These are phyloP conservation scores for Alternaria atra DNA, from an alignment of 2,329 filamentous ascomycete genomes.

Conservation along the genomic window DNA sequence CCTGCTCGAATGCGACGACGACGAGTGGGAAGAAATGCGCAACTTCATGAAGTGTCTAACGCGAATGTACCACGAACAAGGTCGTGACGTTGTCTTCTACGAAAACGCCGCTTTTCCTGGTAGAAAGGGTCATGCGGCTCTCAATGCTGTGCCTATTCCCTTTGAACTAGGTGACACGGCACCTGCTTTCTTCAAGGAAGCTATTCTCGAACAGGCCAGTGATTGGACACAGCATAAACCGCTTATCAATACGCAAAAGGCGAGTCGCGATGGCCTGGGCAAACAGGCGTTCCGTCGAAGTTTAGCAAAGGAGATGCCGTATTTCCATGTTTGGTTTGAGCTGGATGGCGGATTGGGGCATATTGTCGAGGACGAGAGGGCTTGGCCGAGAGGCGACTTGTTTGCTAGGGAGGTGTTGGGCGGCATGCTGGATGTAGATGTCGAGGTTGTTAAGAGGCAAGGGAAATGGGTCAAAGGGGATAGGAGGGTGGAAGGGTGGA, in stretches of 20 bases:
- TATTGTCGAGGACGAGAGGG: constrained; percentile 82
- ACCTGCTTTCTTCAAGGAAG: constrained; percentile 94
- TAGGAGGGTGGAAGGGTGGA: constrained; percentile 76
- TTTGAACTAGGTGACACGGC: constrained; percentile 91
- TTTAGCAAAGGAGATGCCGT: constrained; percentile 95
- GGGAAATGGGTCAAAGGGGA: constrained; percentile 81
- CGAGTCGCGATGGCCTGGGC: constrained; percentile 73
- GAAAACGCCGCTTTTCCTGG: constrained; percentile 90
- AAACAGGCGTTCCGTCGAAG: constrained; percentile 82
- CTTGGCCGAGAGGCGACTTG: constrained; percentile 90
- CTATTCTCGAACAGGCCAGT: constrained; percentile 85
- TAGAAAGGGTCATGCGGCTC: constrained; percentile 81
- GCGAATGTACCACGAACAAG: constrained; percentile 92
- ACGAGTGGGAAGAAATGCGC: constrained; percentile 98
- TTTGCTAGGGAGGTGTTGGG: constrained; percentile 93
- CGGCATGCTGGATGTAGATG: constrained; percentile 85
- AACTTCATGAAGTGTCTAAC: constrained; percentile 99
- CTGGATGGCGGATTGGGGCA: constrained; percentile 93
- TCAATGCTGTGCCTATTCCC: constrained; percentile 87
- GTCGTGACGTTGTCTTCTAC: constrained; percentile 93
- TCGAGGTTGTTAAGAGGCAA: constrained; percentile 87
- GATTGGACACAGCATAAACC: constrained; percentile 98
- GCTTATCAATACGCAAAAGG: constrained; percentile 83
- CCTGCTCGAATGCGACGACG: constrained; percentile 96
- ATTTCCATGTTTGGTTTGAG: constrained; percentile 95